Evolutionary conservation across 768 basidiomycete genomes (phyloP).

Genomic region (Tylopilus cervinicoccineus): DNA sequence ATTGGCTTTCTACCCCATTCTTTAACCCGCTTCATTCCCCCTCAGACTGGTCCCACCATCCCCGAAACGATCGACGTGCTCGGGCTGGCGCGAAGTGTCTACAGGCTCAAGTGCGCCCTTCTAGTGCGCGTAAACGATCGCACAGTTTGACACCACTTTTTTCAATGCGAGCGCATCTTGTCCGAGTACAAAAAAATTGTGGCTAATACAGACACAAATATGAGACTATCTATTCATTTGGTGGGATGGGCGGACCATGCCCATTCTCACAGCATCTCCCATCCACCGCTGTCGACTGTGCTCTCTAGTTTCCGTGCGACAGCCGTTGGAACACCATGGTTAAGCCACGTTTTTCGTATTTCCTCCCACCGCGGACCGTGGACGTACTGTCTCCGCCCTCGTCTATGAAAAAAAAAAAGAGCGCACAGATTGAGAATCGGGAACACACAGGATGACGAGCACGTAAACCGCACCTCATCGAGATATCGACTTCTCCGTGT

Average conservation of each 20-base stretch:
- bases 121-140: not conserved
- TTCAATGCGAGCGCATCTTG: not conserved
- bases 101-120: constrained; percentile 17
- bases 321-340: constrained; percentile 83
- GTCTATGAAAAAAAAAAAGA: constrained; percentile 42
- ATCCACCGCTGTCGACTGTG: constrained; percentile 86
- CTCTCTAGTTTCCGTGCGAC: constrained; percentile 88
- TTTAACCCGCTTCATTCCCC: not conserved
- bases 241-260: not conserved
- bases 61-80: constrained; percentile 38
- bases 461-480: constrained; percentile 65
- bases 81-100: constrained; percentile 26
- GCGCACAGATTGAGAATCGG: too few relatives aligned
- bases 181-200: not conserved
- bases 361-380: constrained; percentile 89
- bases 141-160: not conserved
- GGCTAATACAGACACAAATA: not conserved
- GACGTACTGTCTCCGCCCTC: constrained; percentile 84
- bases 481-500: constrained; percentile 90
- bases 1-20: too few relatives aligned
- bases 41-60: constrained; percentile 41
- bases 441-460: not conserved
- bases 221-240: not conserved
- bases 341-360: constrained; percentile 85
- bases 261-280: constrained; percentile 67